Evolutionary conservation across 371 early-diverging fungal genomes (phyloP).

Genomic region (Scutellospora calospora): DNA sequence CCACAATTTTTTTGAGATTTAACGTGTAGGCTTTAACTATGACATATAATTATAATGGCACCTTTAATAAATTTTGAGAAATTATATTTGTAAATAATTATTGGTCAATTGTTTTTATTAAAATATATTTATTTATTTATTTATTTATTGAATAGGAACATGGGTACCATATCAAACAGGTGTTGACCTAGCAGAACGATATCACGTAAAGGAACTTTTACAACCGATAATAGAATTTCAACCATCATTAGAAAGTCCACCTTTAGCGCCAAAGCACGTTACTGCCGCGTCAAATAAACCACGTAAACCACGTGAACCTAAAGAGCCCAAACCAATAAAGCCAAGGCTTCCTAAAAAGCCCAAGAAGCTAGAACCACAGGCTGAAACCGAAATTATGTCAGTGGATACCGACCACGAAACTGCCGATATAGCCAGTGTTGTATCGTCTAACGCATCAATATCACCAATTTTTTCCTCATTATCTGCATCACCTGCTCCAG

Average conservation of each 20-base stretch:
- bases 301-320: conserved; percentile 44
- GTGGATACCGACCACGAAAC: conserved; percentile 42
- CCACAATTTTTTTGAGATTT: too few relatives aligned
- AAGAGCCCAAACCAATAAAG: conserved; percentile 43
- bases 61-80: not conserved
- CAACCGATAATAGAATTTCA: conserved; percentile 75
- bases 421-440: conserved; percentile 19
- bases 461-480: conserved; percentile 38
- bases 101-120: not conserved
- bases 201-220: conserved; percentile 68
- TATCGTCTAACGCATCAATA: conserved; percentile 6
- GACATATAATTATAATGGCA: not conserved
- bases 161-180: conserved; percentile 87
- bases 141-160: conserved; percentile 16
- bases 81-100: not conserved
- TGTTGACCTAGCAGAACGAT: conserved; percentile 74
- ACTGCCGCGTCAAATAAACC: conserved; percentile 44
- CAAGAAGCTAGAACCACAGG: conserved; percentile 13
- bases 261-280: conserved; percentile 44
- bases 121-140: not conserved
- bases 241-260: conserved; percentile 51
- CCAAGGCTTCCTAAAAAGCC: conserved; percentile 27
- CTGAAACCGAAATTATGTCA: not conserved
- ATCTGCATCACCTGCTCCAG: conserved; percentile 28
- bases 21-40: not conserved